Base-by-base conservation (phyloP, 2,329 filamentous ascomycete species). In the Colletotrichum tofieldiae region DNA sequence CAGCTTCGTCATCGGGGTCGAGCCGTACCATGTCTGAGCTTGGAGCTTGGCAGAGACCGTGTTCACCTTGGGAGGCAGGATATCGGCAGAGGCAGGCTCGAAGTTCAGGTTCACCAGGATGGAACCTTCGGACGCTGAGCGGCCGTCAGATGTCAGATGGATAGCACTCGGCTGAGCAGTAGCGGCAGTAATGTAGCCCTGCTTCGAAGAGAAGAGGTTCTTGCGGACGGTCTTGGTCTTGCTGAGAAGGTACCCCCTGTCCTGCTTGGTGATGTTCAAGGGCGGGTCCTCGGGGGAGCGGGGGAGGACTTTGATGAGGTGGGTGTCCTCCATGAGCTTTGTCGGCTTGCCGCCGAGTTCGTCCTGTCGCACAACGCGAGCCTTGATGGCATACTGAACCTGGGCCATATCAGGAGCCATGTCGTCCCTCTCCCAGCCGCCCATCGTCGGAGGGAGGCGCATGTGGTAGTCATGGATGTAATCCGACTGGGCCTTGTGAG, bases 221-320 rank as follows among this genome's bases (percentile, higher is more conserved):
- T 86, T 88, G 72, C 88, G 85, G 41, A 90, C 77, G 1, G 84
- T 83, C 81, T 90, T 90, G 69, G 83, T 82, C 81, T 86, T 87
- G 70, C 79, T 78, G 78, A 88, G 84, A 65, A 77, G 79, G 80
- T 90, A 90, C 58, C 85, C 78, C 75, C 83, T 81, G 76, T 90
- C 87, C 45, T 82, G 77, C 71, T 81, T 75, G 56, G 84, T 84
- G 65, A 89, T 81, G 75, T 82, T 84, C 67, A 90, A 81, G 1
- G 88, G 88, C 2, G 88, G 83, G 63, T 88, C 84, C 77, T 89
- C 86, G 11, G 82, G 76, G 3, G 82, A 81, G 1, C 83, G 80
- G 1, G 89, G 88, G 9, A 91, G 82, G n/a, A 91, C 84, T 74
- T 86, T 86, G 78, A 91, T 79, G 59, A 84, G 79, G 71, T 84